Percentiles rank a stretch among this genome's conserved stretches.
Conservation (phyloP, 2,329 filamentous ascomycete species). For the Emericellopsis cladophorae region DNA sequence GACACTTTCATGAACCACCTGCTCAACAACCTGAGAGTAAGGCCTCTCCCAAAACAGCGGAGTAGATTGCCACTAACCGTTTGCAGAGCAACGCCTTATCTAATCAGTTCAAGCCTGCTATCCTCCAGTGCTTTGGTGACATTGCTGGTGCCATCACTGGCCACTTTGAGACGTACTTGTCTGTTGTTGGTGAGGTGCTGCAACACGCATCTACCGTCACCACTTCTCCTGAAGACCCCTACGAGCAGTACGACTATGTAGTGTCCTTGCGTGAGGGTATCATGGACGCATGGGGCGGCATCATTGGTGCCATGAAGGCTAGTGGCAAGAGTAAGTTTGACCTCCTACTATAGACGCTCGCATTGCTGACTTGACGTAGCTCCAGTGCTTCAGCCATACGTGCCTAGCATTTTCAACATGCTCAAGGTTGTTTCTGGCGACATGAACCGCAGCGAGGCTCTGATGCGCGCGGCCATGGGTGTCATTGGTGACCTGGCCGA, state of each 20-base stretch:
- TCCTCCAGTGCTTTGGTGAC: slow-evolving; percentile 94
- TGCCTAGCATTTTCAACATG: slow-evolving; percentile 77
- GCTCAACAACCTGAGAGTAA: slow-evolving; percentile 75
- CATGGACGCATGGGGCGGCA: slow-evolving; percentile 97
- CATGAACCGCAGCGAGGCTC: slow-evolving; percentile 76
- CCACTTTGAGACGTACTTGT: slow-evolving; percentile 85
- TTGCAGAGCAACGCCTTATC: slow-evolving; percentile 65
- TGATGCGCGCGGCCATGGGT: slow-evolving; percentile 92
- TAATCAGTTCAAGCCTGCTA: slow-evolving; percentile 96
- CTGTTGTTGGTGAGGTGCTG: slow-evolving; percentile 84
- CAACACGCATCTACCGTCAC: slow-evolving; percentile 84
- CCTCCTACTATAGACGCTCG: not conserved
- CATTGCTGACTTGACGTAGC: slow-evolving; percentile 31
- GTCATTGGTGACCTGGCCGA: slow-evolving; percentile 94
- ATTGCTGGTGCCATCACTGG: slow-evolving; percentile 90
- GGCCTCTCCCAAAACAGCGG: slow-evolving; percentile 13
- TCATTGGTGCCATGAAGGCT: slow-evolving; percentile 85
- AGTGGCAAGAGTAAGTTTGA: slow-evolving; percentile 58
- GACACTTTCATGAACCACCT: slow-evolving; percentile 98
- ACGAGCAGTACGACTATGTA: slow-evolving; percentile 96
- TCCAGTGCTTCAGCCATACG: slow-evolving; percentile 59
- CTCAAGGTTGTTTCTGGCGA: slow-evolving; percentile 72
- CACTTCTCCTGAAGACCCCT: slow-evolving; percentile 65
- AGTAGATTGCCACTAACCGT: not conserved
- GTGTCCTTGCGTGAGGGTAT: slow-evolving; percentile 92